Conservation (phyloP, 495 filamentous ascomycete species). For the Penicillium coprophilum region DNA sequence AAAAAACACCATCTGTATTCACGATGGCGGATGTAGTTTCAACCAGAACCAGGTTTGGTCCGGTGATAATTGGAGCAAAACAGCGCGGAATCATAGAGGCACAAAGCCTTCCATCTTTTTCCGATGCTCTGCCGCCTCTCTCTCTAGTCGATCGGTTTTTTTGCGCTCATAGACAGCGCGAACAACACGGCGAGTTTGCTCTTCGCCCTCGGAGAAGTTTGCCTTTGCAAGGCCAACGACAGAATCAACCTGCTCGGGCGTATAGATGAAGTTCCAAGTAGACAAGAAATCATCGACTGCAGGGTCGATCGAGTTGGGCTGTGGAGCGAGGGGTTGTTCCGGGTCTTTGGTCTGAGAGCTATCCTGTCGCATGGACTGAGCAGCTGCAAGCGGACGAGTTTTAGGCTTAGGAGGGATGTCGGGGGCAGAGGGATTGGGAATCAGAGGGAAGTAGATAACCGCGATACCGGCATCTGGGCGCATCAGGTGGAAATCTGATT, state of each 20-base stretch:
- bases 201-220: slow-evolving; percentile 80
- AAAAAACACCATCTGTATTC: neutral
- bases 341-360: slow-evolving; percentile 21
- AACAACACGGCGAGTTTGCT: slow-evolving; percentile 73
- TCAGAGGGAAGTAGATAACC: slow-evolving; percentile 86
- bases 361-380: slow-evolving; percentile 19
- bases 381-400: slow-evolving; percentile 26
- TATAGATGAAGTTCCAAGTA: slow-evolving; percentile 98
- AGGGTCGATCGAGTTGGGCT: slow-evolving; percentile 77
- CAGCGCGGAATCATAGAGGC: slow-evolving; percentile 23
- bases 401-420: slow-evolving; percentile 29
- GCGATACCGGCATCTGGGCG: slow-evolving; percentile 79
- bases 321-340: slow-evolving; percentile 31
- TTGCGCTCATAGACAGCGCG: slow-evolving; percentile 92
- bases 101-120: slow-evolving; percentile 44
- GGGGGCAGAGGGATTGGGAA: slow-evolving; percentile 65
- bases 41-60: neutral
- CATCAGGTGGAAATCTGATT: slow-evolving; percentile 72
- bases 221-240: slow-evolving; percentile 78
- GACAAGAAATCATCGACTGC: slow-evolving; percentile 77
- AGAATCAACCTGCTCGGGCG: slow-evolving; percentile 77
- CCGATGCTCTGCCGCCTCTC: slow-evolving; percentile 50
- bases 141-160: slow-evolving; percentile 63
- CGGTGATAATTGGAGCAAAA: neutral
- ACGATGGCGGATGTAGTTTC: neutral